Conservation (phyloP, 2,329 filamentous ascomycete species). For the Graphilbum fragrans region DNA sequence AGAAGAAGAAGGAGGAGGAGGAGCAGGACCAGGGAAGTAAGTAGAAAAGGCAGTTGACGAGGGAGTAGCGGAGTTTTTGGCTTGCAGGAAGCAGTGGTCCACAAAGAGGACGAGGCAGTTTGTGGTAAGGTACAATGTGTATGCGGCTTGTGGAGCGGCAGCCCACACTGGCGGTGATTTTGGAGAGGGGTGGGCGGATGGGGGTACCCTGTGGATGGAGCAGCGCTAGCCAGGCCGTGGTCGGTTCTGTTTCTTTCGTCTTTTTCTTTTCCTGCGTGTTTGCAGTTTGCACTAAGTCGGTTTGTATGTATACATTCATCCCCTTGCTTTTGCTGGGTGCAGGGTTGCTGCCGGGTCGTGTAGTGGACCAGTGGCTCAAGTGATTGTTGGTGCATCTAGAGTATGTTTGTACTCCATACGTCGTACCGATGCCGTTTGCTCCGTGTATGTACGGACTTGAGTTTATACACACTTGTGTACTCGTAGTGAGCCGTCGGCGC, state of each 20-base stretch:
- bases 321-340: too few relatives aligned
- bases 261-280: slow-evolving; percentile 1
- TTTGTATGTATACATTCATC: too few relatives aligned
- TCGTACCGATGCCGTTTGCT: too few relatives aligned
- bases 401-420: too few relatives aligned
- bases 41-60: neutral
- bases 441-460: too few relatives aligned
- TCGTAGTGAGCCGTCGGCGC: too few relatives aligned
- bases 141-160: slow-evolving; percentile 9
- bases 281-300: too few relatives aligned
- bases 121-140: neutral
- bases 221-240: slow-evolving; percentile 6
- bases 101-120: neutral
- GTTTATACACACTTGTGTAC: too few relatives aligned
- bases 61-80: slow-evolving; percentile 7
- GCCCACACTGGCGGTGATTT: slow-evolving; percentile 9
- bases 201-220: slow-evolving; percentile 2
- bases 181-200: slow-evolving; percentile 3
- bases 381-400: too few relatives aligned
- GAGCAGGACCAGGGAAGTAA: neutral
- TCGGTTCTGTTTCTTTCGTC: slow-evolving; percentile 3
- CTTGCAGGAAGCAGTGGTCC: neutral
- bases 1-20: slow-evolving; percentile 1
- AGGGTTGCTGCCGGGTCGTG: too few relatives aligned
- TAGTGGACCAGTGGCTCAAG: too few relatives aligned